A percentile compares a stretch with the other conserved stretches of the same genome.
Conservation (phyloP, 768 basidiomycete species). For the Mycena alexandri region DNA sequence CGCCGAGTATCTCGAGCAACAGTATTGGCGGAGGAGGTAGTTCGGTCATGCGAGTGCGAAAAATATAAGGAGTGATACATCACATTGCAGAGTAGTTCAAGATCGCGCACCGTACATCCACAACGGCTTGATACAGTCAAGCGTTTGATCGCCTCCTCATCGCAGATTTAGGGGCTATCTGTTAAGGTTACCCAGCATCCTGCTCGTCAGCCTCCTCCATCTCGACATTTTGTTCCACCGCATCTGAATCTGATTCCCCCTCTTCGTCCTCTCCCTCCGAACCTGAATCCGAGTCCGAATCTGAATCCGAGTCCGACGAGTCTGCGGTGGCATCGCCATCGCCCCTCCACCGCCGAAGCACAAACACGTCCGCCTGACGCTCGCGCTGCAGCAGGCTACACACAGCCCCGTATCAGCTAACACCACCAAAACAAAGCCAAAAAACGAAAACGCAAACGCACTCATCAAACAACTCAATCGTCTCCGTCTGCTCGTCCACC, state of each 20-base stretch:
- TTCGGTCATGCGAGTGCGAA: too few species aligned
- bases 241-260: background rate
- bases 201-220: constrained; percentile 4
- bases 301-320: constrained; percentile 12
- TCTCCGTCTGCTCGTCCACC: constrained; percentile 4
- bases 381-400: constrained; percentile 19
- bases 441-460: constrained; percentile 1
- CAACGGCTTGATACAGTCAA: too few species aligned
- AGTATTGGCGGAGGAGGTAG: too few species aligned
- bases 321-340: background rate
- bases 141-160: too few species aligned
- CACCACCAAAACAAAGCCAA: too few species aligned
- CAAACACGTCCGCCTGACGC: constrained; percentile 21
- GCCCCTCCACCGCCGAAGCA: constrained; percentile 6
- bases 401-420: background rate
- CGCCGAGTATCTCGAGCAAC: too few species aligned
- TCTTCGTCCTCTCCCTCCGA: background rate
- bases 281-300: constrained; percentile 5
- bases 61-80: too few species aligned
- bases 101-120: too few species aligned
- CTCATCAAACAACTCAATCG: constrained; percentile 29
- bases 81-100: too few species aligned
- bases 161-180: background rate
- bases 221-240: background rate
- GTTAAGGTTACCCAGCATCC: background rate